Conservation (phyloP, 345 rosid species). For the Pseudoturritis turrita region DNA sequence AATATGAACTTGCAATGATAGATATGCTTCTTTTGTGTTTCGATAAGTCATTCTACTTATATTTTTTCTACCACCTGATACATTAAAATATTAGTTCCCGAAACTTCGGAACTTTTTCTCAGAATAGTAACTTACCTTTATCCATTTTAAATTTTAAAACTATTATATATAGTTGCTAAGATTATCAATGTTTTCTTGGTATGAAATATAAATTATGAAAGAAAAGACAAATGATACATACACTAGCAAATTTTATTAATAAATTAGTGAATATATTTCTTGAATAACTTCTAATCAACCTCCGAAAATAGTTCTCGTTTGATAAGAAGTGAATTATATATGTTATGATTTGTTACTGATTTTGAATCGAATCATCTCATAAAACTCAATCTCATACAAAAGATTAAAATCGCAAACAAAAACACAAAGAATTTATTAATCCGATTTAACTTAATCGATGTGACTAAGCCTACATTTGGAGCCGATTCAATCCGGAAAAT, state of each 20-base stretch:
- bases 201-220: background rate
- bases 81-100: constrained; percentile 29
- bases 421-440: no score
- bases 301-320: background rate
- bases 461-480: no score
- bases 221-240: background rate
- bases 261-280: background rate
- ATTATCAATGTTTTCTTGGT: background rate
- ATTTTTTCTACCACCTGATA: constrained; percentile 34
- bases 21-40: constrained; percentile 2
- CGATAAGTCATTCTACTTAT: constrained; percentile 29
- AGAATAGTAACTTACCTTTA: background rate
- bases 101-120: constrained; percentile 23
- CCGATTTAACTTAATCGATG: no score
- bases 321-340: background rate
- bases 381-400: no score
- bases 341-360: no score
- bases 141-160: background rate
- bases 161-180: background rate
- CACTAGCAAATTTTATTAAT: background rate
- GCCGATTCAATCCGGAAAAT: no score
- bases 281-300: background rate
- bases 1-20: constrained; percentile 9
- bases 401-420: no score
- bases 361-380: no score